Evolutionary conservation across 371 early-diverging fungal genomes (phyloP).

Genomic region (Actinomortierella wolfii): DNA sequence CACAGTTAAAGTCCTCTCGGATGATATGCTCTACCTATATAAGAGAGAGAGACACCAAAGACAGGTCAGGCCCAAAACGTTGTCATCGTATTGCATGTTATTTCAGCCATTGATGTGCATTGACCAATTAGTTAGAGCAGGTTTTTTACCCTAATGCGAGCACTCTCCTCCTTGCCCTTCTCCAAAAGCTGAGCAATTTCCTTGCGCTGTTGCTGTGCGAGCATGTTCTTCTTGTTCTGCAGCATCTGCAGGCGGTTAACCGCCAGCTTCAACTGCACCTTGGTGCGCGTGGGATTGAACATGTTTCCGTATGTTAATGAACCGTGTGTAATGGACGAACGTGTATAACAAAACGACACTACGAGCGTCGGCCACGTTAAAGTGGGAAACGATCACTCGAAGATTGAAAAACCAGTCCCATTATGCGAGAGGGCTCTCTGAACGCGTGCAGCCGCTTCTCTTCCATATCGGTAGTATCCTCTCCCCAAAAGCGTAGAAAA

Average conservation of each 20-base stretch:
- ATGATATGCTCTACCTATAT: conserved; percentile 84
- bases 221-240: conserved; percentile 84
- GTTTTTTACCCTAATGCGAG: conserved; percentile 77
- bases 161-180: conserved; percentile 84
- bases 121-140: not conserved
- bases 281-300: conserved; percentile 69
- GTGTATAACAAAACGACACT: no score
- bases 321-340: no score
- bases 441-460: no score
- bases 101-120: not conserved
- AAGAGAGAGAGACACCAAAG: not conserved
- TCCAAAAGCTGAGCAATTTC: conserved; percentile 87
- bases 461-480: no score
- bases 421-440: no score
- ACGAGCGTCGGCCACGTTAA: no score
- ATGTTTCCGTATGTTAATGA: conserved; percentile 27
- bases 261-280: conserved; percentile 88
- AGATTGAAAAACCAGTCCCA: no score
- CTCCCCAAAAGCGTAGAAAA: no score
- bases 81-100: not conserved
- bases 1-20: conserved; percentile 87
- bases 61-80: not conserved
- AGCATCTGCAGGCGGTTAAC: conserved; percentile 86
- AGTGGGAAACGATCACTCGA: no score
- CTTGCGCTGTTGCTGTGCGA: conserved; percentile 73